Conservation (phyloP, 768 basidiomycete species). For the Kwoniella pini region DNA sequence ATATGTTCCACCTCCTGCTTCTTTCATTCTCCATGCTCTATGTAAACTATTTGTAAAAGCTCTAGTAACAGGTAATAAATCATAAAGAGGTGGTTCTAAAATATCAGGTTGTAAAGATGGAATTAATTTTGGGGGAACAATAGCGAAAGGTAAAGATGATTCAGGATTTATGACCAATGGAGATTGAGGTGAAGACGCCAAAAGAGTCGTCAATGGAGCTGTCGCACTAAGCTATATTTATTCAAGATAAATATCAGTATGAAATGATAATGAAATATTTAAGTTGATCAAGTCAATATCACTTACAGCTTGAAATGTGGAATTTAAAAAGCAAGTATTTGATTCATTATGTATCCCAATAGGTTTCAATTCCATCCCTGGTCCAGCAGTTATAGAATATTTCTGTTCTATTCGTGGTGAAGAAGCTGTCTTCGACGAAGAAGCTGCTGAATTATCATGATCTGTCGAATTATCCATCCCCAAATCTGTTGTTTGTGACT, state of each 20-base stretch:
- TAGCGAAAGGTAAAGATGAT: constrained; percentile 32
- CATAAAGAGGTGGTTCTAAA: constrained; percentile 46
- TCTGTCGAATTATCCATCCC: neutral
- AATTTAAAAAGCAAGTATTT: constrained; percentile 92
- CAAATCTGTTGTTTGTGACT: constrained; percentile 1
- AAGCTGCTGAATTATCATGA: neutral
- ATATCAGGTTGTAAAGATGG: constrained; percentile 47
- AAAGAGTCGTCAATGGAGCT: constrained; percentile 36
- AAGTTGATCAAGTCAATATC: too few species aligned
- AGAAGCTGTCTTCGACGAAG: neutral
- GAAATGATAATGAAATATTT: too few species aligned
- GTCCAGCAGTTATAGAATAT: neutral
- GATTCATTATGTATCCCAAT: constrained; percentile 54
- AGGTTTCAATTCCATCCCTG: constrained; percentile 41
- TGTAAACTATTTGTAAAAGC: constrained; percentile 46
- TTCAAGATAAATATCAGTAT: constrained; percentile 5
- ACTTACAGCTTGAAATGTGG: constrained; percentile 75
- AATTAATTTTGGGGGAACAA: constrained; percentile 30
- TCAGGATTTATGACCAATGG: constrained; percentile 57
- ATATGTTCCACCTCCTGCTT: constrained; percentile 43
- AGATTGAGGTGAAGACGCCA: constrained; percentile 50
- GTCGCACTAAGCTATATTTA: constrained; percentile 57
- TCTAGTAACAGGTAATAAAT: constrained; percentile 48
- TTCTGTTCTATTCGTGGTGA: neutral
- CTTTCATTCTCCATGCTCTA: constrained; percentile 52